Percentiles rank a stretch among this genome's conserved stretches.
Evolutionary conservation across 768 basidiomycete genomes (phyloP).

Genomic region (Rubroboletus pulcherrimus): DNA sequence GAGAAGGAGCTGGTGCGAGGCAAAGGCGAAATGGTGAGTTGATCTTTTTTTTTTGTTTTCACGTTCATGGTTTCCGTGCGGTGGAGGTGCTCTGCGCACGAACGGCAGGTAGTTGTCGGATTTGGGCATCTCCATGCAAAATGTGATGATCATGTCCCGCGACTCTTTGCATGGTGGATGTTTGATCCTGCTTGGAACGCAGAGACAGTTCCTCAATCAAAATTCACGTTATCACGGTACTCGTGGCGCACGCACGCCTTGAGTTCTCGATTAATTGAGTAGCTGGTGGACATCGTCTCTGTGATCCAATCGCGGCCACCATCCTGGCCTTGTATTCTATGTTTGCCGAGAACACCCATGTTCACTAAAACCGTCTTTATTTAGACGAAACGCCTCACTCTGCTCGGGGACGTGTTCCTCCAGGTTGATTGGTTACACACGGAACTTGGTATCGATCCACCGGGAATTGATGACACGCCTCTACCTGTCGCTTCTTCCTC

Average conservation of each 20-base stretch:
- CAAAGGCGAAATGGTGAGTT: slow-evolving; percentile 79
- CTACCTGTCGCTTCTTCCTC: slow-evolving; percentile 32
- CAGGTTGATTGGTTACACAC: slow-evolving; percentile 81
- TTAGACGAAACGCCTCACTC: slow-evolving; percentile 63
- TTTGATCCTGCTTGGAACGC: not conserved
- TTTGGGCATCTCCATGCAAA: not conserved
- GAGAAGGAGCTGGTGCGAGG: slow-evolving; percentile 84
- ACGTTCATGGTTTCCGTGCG: not conserved
- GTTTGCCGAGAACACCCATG: not conserved
- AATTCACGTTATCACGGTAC: not conserved
- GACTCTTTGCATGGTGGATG: not conserved
- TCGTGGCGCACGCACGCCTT: not conserved
- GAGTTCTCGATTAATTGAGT: not conserved
- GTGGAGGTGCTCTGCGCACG: not conserved
- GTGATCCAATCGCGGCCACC: not conserved
- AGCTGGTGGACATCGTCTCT: not conserved
- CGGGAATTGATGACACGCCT: slow-evolving; percentile 46
- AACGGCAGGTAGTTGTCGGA: not conserved
- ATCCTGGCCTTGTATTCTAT: not conserved
- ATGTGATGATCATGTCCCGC: not conserved
- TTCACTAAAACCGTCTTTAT: slow-evolving; percentile 1
- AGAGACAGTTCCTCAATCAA: not conserved
- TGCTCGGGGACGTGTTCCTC: slow-evolving; percentile 59
- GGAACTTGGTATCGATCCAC: slow-evolving; percentile 74
- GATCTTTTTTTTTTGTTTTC: not conserved